These are phyloP conservation scores for Leccinum fibrillosum DNA, from an alignment of 768 basidiomycete species.

Conservation along the genomic window DNA sequence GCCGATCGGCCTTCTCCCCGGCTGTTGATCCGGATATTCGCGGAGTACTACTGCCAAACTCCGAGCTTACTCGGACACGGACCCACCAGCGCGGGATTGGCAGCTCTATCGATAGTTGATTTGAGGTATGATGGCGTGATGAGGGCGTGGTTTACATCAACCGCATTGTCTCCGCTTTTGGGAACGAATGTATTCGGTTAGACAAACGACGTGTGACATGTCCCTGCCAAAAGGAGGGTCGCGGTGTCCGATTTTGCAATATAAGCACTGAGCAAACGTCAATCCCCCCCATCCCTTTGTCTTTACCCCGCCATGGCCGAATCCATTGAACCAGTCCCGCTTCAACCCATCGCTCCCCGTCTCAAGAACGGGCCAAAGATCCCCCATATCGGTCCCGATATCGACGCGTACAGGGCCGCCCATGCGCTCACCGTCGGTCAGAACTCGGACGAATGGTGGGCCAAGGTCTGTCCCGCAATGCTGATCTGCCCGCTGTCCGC, in stretches of 20 bases:
- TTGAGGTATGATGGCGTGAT: background rate
- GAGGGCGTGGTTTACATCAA: background rate
- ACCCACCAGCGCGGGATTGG: background rate
- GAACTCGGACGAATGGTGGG: conserved; percentile 86
- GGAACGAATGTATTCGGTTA: background rate
- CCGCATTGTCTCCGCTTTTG: conserved; percentile 25
- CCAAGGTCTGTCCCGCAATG: conserved; percentile 46
- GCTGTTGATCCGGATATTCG: background rate
- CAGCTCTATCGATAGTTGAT: background rate
- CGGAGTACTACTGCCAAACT: background rate
- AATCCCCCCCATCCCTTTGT: background rate
- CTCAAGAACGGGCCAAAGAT: conserved; percentile 57
- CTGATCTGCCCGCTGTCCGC: background rate
- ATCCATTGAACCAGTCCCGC: conserved; percentile 30
- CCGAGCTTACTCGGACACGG: background rate
- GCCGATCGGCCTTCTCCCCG: background rate
- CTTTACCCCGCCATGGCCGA: conserved; percentile 38
- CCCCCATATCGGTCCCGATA: conserved; percentile 79
- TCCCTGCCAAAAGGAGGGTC: conserved; percentile 13
- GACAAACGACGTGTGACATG: conserved; percentile 13
- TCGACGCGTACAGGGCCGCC: conserved; percentile 64
- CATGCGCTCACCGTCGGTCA: conserved; percentile 74
- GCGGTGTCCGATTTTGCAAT: conserved; percentile 9
- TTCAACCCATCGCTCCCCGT: conserved; percentile 77
- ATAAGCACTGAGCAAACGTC: conserved; percentile 9